phyloP scores from a whole-genome alignment of 768 basidiomycete genomes.

The Tricholoma sp. region DNA sequence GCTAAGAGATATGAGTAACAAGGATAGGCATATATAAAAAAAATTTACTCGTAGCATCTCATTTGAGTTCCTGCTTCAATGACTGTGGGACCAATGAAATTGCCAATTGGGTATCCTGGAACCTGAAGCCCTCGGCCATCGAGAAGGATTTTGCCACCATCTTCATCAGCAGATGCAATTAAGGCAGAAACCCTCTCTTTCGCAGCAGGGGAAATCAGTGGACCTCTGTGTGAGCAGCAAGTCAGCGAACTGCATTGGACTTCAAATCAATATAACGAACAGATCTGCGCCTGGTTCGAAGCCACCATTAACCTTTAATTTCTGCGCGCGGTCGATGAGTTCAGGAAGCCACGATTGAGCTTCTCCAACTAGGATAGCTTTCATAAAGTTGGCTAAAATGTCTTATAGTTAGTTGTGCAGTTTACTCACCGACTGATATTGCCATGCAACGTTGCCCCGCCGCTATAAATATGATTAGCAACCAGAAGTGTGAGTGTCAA shows the following conservation, averaged over 20 bases:
- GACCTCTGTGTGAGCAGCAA: constrained; percentile 48
- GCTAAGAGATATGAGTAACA: constrained; percentile 31
- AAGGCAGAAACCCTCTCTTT: constrained; percentile 72
- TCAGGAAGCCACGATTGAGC: constrained; percentile 81
- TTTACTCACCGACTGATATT: constrained; percentile 72
- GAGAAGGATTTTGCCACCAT: constrained; percentile 83
- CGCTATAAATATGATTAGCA: constrained; percentile 37
- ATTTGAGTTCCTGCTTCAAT: constrained; percentile 79
- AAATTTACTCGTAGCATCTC: constrained; percentile 76
- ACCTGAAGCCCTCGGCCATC: constrained; percentile 77
- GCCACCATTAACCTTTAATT: constrained; percentile 81
- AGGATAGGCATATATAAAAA: constrained; percentile 1
- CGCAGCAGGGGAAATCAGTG: constrained; percentile 78
- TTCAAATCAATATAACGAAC: constrained; percentile 29
- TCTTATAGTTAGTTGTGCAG: neutral
- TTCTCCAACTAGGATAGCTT: constrained; percentile 80
- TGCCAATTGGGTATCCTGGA: constrained; percentile 76
- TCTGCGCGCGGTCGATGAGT: constrained; percentile 73
- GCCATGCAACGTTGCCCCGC: constrained; percentile 99
- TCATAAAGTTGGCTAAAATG: constrained; percentile 1
- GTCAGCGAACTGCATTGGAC: constrained; percentile 1
- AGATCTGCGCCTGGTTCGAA: constrained; percentile 86
- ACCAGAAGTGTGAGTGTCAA: constrained; percentile 4
- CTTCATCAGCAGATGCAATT: constrained; percentile 66
- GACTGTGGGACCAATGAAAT: constrained; percentile 92